Evolutionary conservation across 139 green algal genomes (phyloP).

Genomic region (Picochlorum sp.): DNA sequence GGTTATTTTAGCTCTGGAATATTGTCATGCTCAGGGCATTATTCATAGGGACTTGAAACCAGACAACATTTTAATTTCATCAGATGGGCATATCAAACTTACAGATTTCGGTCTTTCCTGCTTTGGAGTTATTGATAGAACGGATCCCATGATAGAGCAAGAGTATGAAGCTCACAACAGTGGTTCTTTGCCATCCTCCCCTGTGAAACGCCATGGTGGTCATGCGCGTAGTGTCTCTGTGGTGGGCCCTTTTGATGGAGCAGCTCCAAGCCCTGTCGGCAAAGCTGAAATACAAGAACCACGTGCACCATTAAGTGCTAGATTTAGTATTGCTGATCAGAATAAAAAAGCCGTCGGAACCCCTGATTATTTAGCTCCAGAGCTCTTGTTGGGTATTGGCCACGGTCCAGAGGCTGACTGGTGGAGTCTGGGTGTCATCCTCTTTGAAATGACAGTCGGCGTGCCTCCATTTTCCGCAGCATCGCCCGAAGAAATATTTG

Average conservation of each 20-base stretch:
- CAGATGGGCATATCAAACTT: conserved; percentile 89
- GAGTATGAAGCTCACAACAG: neutral
- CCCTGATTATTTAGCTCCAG: conserved; percentile 91
- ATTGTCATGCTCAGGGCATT: conserved; percentile 85
- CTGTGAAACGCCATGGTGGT: neutral
- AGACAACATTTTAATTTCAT: conserved; percentile 91
- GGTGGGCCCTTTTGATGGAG: neutral
- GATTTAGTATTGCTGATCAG: conserved; percentile 1
- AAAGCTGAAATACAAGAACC: conserved; percentile 14
- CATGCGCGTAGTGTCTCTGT: neutral
- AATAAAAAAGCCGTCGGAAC: conserved; percentile 67
- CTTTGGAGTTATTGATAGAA: conserved; percentile 69
- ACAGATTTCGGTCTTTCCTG: conserved; percentile 87
- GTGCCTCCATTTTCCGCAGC: conserved; percentile 80
- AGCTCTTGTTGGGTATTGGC: conserved; percentile 70
- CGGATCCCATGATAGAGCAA: conserved; percentile 33
- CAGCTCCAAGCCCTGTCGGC: conserved; percentile 16
- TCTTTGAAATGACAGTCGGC: conserved; percentile 81
- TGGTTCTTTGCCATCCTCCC: conserved; percentile 11
- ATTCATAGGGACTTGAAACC: conserved; percentile 95
- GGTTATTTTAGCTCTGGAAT: conserved; percentile 87
- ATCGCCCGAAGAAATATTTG: conserved; percentile 83
- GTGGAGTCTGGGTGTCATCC: conserved; percentile 81
- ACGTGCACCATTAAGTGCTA: neutral
- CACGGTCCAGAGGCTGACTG: conserved; percentile 81